Conservation (phyloP, 2,329 filamentous ascomycete genomes). For the Amesomyces nigricolor region DNA sequence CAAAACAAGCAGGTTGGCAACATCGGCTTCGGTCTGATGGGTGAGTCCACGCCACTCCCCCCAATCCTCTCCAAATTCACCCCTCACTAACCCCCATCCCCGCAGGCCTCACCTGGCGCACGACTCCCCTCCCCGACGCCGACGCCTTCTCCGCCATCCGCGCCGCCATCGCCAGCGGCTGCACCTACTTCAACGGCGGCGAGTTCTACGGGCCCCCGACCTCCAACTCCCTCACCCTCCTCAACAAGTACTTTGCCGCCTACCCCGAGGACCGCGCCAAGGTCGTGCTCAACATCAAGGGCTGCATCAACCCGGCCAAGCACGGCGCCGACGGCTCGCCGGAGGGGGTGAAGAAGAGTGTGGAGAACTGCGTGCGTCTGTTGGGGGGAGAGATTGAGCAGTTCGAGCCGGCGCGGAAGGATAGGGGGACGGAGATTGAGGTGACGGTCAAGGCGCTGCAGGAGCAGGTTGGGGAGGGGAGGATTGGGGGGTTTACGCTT, state of each 20-base stretch:
- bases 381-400: constrained; percentile 41
- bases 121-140: constrained; percentile 28
- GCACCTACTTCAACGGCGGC: constrained; percentile 28
- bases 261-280: constrained; percentile 52
- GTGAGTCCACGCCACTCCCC: constrained; percentile 29
- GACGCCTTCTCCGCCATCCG: constrained; percentile 40
- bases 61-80: background rate
- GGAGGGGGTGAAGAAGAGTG: constrained; percentile 41
- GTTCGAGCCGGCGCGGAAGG: constrained; percentile 45
- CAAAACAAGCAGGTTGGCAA: constrained; percentile 42
- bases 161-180: constrained; percentile 34
- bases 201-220: constrained; percentile 48
- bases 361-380: constrained; percentile 42
- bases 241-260: constrained; percentile 49
- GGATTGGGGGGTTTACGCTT: constrained; percentile 40
- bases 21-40: constrained; percentile 52
- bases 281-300: constrained; percentile 52
- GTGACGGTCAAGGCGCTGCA: constrained; percentile 31
- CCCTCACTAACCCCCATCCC: background rate
- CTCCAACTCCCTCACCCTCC: constrained; percentile 47
- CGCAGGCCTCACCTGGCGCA: constrained; percentile 21
- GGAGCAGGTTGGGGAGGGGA: constrained; percentile 37
- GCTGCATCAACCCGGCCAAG: constrained; percentile 34
- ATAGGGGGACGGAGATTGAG: constrained; percentile 42
- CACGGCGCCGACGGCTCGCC: constrained; percentile 39